These are phyloP conservation scores for Maudiozyma bulderi DNA, from an alignment of 805 yeast species.

Conservation along the genomic window DNA sequence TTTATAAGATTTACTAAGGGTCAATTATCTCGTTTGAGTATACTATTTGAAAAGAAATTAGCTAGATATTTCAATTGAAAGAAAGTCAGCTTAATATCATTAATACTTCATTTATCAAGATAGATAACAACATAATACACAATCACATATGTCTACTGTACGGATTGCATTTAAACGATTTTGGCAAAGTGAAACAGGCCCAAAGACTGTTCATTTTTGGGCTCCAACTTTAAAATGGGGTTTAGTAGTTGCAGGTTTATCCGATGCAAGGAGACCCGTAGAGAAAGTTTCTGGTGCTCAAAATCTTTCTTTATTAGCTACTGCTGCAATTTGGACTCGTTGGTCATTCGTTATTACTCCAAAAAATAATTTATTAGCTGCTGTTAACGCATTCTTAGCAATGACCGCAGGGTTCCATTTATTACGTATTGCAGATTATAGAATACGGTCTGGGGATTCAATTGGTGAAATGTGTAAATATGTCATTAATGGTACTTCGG, in stretches of 20 bases:
- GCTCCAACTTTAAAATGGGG: slow-evolving; percentile 78
- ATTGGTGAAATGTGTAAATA: slow-evolving; percentile 46
- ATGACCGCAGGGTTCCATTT: slow-evolving; percentile 84
- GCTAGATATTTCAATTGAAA: slow-evolving; percentile 1
- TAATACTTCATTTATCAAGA: neutral
- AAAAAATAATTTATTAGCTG: slow-evolving; percentile 76
- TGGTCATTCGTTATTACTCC: slow-evolving; percentile 95
- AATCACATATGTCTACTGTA: slow-evolving; percentile 12
- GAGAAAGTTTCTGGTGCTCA: slow-evolving; percentile 82
- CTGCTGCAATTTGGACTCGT: slow-evolving; percentile 96
- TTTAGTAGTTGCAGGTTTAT: slow-evolving; percentile 87
- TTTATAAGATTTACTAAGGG: too few species aligned
- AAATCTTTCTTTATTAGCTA: slow-evolving; percentile 63
- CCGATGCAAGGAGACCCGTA: slow-evolving; percentile 83
- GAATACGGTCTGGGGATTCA: slow-evolving; percentile 56
- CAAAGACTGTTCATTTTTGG: slow-evolving; percentile 96
- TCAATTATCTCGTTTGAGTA: neutral
- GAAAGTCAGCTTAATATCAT: slow-evolving; percentile 2
- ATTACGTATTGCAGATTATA: slow-evolving; percentile 58
- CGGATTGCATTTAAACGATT: slow-evolving; percentile 48
- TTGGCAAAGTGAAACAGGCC: slow-evolving; percentile 85
- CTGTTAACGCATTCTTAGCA: slow-evolving; percentile 90
- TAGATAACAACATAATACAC: neutral
- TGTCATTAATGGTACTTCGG: slow-evolving; percentile 39
- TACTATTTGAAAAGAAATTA: neutral